These are phyloP conservation scores for Ilex paraguariensis DNA, from an alignment of 305 asterid genomes.

Conservation along the genomic window DNA sequence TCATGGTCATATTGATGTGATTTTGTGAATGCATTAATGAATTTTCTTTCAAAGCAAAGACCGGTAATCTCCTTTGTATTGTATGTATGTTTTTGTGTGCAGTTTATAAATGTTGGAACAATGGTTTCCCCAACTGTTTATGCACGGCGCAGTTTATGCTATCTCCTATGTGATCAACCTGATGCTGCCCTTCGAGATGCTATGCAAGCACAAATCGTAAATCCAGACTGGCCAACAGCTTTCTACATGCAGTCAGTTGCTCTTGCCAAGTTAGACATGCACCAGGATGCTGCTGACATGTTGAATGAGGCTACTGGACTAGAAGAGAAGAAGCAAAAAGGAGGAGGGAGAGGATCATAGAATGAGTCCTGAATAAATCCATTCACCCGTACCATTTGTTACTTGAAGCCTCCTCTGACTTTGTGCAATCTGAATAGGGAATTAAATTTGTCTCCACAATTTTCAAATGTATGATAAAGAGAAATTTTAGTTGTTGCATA, in stretches of 20 bases:
- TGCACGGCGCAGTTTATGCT: conserved; percentile 46
- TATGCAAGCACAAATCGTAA: conserved; percentile 48
- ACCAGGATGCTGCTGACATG: conserved; percentile 58
- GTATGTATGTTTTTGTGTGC: not conserved
- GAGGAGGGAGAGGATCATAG: conserved; percentile 14
- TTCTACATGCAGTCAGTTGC: conserved; percentile 59
- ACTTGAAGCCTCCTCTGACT: too few species aligned
- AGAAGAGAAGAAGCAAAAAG: conserved; percentile 46
- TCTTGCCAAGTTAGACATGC: conserved; percentile 54
- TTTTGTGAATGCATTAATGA: not conserved
- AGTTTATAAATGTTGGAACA: conserved; percentile 48
- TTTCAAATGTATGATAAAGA: too few species aligned
- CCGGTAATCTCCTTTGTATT: not conserved
- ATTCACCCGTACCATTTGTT: too few species aligned
- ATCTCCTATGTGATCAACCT: conserved; percentile 46
- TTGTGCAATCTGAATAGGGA: too few species aligned
- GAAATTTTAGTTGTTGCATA: too few species aligned
- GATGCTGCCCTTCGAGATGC: conserved; percentile 55
- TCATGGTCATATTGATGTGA: too few species aligned
- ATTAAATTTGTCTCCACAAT: too few species aligned
- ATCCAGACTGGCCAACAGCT: conserved; percentile 56
- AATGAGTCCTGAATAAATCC: too few species aligned
- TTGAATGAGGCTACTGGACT: conserved; percentile 48
- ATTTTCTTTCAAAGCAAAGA: not conserved
- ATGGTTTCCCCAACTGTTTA: conserved; percentile 55